phyloP scores from a whole-genome alignment of 1,284 basidiomycete genomes.

The Ganoderma lucidum region DNA sequence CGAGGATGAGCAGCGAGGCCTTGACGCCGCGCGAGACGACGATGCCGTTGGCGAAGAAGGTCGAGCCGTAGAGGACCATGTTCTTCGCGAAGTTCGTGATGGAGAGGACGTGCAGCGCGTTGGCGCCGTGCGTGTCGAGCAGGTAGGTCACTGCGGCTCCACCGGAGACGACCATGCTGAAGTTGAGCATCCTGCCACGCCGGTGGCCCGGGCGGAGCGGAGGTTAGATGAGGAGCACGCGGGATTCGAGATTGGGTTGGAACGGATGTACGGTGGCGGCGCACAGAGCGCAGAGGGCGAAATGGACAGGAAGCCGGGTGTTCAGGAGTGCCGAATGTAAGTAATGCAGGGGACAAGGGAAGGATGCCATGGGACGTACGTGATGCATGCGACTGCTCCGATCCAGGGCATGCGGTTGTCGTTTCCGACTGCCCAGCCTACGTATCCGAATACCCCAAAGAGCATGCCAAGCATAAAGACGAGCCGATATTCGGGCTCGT shows the following conservation, averaged over 20 bases:
- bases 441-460: conserved; percentile 53
- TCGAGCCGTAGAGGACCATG: conserved; percentile 53
- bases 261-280: not conserved
- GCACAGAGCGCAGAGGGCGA: not conserved
- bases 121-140: conserved; percentile 51
- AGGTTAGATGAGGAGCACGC: not conserved
- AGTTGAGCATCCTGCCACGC: conserved; percentile 45
- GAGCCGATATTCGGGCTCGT: conserved; percentile 57
- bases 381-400: conserved; percentile 51
- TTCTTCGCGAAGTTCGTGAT: conserved; percentile 54
- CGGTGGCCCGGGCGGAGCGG: not conserved
- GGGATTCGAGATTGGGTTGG: not conserved
- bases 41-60: conserved; percentile 56
- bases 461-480: conserved; percentile 52
- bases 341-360: not conserved
- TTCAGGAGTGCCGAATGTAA: not conserved
- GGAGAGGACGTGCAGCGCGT: conserved; percentile 52
- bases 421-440: conserved; percentile 56
- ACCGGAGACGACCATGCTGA: conserved; percentile 51
- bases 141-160: conserved; percentile 53
- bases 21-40: conserved; percentile 46
- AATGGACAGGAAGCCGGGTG: not conserved
- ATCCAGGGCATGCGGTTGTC: conserved; percentile 54
- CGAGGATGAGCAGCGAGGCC: conserved; percentile 48
- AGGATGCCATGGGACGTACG: conserved; percentile 35